Evolutionary conservation across 2,329 filamentous ascomycete species (phyloP).

Genomic region (Colletotrichum trifolii): DNA sequence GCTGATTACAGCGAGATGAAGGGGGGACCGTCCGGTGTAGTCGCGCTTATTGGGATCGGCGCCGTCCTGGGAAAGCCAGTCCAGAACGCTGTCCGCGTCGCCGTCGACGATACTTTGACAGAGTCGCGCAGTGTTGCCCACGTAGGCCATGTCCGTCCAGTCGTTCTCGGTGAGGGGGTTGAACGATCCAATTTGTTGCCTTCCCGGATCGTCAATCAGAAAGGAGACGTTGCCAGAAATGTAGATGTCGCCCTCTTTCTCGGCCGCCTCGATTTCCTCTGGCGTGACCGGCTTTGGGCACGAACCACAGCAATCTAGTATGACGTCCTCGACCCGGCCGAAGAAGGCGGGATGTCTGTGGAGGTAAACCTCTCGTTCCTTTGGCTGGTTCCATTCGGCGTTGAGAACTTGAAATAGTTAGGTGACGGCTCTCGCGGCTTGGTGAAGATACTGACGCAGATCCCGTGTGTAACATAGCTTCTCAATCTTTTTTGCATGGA

Average conservation of each 20-base stretch:
- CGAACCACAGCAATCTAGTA: constrained; percentile 83
- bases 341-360: constrained; percentile 91
- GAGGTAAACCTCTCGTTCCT: constrained; percentile 79
- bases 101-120: constrained; percentile 85
- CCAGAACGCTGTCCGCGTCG: constrained; percentile 75
- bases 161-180: constrained; percentile 84
- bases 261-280: constrained; percentile 77
- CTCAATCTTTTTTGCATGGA: constrained; percentile 78
- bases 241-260: constrained; percentile 80
- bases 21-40: constrained; percentile 80
- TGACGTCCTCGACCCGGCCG: constrained; percentile 77
- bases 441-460: constrained; percentile 56
- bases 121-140: constrained; percentile 80
- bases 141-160: constrained; percentile 92
- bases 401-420: constrained; percentile 67
- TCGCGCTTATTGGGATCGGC: constrained; percentile 80
- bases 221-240: constrained; percentile 80
- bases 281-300: constrained; percentile 77
- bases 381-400: constrained; percentile 84
- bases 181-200: constrained; percentile 78
- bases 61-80: constrained; percentile 76
- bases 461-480: constrained; percentile 86
- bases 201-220: constrained; percentile 82
- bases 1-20: constrained; percentile 79
- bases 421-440: not conserved